Evolutionary conservation across 1,284 basidiomycete species (phyloP).

Genomic region (Tilletia walkeri): DNA sequence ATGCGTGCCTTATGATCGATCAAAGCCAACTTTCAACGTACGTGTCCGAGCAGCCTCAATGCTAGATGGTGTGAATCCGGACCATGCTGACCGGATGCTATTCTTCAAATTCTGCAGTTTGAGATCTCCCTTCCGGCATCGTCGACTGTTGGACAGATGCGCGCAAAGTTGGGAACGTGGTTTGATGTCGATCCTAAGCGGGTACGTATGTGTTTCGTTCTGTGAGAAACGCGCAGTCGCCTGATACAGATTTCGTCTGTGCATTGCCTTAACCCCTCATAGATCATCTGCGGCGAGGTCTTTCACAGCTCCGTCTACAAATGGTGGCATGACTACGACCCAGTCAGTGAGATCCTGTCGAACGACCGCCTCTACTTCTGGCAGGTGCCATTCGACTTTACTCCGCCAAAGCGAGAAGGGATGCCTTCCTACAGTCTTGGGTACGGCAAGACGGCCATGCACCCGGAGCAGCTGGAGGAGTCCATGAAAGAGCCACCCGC

Average conservation of each 20-base stretch:
- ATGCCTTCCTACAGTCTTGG: conserved; percentile 20
- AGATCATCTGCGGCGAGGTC: conserved; percentile 42
- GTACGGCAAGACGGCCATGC: conserved; percentile 33
- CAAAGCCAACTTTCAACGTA: conserved; percentile 25
- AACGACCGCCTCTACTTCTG: conserved; percentile 48
- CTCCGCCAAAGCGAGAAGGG: conserved; percentile 23
- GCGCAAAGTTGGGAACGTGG: conserved; percentile 36
- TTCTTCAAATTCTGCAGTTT: conserved; percentile 28
- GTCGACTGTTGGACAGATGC: conserved; percentile 36
- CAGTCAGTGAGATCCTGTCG: conserved; percentile 41
- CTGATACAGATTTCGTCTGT: no score
- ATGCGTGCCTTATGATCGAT: conserved; percentile 75
- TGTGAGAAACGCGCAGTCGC: neutral
- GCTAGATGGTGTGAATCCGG: neutral
- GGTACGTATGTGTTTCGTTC: conserved; percentile 4
- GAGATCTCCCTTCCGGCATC: conserved; percentile 44
- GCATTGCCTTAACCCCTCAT: no score
- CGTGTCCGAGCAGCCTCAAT: neutral
- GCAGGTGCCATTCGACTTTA: conserved; percentile 34
- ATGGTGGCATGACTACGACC: conserved; percentile 49
- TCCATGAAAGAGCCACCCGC: conserved; percentile 22
- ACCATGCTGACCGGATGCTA: neutral
- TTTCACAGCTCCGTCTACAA: conserved; percentile 47
- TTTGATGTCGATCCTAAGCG: conserved; percentile 32
- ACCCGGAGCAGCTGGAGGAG: conserved; percentile 36